phyloP scores from a whole-genome alignment of 345 rosid genomes.

The Syzygium aqueum region DNA sequence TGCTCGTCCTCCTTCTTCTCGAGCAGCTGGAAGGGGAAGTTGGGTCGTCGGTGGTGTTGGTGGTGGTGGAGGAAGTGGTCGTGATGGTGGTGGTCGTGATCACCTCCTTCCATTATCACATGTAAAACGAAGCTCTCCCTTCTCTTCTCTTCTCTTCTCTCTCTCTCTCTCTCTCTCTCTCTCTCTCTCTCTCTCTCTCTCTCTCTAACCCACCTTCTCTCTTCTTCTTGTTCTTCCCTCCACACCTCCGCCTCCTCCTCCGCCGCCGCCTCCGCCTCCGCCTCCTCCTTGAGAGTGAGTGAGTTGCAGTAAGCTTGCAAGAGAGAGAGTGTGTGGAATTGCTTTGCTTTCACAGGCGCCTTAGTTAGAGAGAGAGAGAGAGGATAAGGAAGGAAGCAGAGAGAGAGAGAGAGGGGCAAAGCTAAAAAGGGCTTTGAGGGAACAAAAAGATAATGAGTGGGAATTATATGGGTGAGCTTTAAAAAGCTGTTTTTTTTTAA shows the following conservation, averaged over 20 bases:
- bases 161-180: neutral
- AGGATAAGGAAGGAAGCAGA: neutral
- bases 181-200: neutral
- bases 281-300: neutral
- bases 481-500: constrained; percentile 18
- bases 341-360: neutral
- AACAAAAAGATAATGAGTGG: constrained; percentile 79
- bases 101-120: constrained; percentile 53
- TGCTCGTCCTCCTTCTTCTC: constrained; percentile 72
- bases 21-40: constrained; percentile 75
- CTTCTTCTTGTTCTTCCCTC: neutral
- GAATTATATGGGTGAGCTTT: constrained; percentile 75
- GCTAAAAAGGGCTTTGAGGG: constrained; percentile 44
- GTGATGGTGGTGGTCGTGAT: constrained; percentile 42
- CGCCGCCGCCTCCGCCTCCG: neutral
- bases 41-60: constrained; percentile 43
- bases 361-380: neutral
- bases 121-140: neutral
- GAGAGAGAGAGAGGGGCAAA: constrained; percentile 2
- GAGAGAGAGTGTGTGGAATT: neutral
- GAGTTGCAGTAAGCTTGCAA: neutral
- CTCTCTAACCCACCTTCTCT: neutral
- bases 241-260: neutral
- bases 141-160: neutral
- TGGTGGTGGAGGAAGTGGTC: constrained; percentile 40